Conservation (phyloP, 2,329 filamentous ascomycete genomes). For the Monosporascus sp. region DNA sequence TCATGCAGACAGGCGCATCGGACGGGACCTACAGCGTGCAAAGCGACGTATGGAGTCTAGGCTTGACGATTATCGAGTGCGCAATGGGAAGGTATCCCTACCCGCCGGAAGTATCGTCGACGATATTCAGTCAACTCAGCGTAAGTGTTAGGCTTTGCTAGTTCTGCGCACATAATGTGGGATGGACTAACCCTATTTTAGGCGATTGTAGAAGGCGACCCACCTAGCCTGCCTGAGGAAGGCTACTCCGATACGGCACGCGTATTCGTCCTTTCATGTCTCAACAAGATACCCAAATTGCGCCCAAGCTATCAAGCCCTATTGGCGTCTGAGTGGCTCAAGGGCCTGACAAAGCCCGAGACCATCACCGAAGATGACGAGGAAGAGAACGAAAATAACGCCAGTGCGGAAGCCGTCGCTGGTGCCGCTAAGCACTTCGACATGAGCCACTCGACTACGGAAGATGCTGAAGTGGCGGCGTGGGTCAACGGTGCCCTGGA, state of each 20-base stretch:
- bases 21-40: constrained; percentile 95
- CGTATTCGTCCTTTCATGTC: constrained; percentile 82
- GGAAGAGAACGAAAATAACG: constrained; percentile 27
- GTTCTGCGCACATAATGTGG: background rate
- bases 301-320: constrained; percentile 93
- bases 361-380: constrained; percentile 32
- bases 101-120: constrained; percentile 93
- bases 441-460: constrained; percentile 41
- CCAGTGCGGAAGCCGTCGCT: constrained; percentile 34
- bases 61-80: constrained; percentile 92
- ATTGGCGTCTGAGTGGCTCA: constrained; percentile 84
- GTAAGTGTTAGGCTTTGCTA: constrained; percentile 55
- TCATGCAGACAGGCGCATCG: constrained; percentile 65
- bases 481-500: constrained; percentile 77
- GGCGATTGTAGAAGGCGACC: constrained; percentile 98
- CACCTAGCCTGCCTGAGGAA: constrained; percentile 75
- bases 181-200: constrained; percentile 33
- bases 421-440: constrained; percentile 42
- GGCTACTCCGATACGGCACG: constrained; percentile 75
- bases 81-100: constrained; percentile 94
- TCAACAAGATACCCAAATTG: constrained; percentile 88
- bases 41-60: constrained; percentile 96
- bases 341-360: constrained; percentile 66
- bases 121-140: constrained; percentile 94
- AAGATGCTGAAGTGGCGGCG: constrained; percentile 76